Conservation (phyloP, 306 rosid species). For the Inga oerstediana region DNA sequence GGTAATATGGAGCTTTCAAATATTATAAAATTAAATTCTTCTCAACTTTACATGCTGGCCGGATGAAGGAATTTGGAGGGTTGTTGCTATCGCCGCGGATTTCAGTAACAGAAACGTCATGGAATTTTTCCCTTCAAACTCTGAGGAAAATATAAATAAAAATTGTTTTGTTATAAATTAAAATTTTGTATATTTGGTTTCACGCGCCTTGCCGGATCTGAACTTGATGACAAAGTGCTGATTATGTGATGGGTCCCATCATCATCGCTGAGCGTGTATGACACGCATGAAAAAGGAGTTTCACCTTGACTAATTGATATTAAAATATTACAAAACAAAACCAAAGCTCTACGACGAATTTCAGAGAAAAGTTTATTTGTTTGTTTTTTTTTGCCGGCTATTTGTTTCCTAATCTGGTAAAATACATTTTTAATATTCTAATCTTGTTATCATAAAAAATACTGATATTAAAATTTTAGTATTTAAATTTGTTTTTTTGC, state of each 20-base stretch:
- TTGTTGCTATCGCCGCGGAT: conserved; percentile 27
- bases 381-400: no score
- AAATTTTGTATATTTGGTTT: not conserved
- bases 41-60: not conserved
- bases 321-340: no score
- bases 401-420: no score
- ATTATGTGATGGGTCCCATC: conserved; percentile 3
- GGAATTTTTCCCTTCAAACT: not conserved
- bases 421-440: no score
- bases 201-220: conserved; percentile 35
- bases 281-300: conserved; percentile 33
- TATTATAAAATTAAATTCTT: not conserved
- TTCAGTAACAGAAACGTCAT: conserved; percentile 31
- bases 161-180: no score
- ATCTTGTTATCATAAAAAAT: no score
- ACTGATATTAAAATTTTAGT: no score
- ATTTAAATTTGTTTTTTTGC: no score
- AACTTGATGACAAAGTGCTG: not conserved
- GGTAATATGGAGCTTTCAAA: not conserved
- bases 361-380: no score
- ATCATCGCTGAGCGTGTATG: conserved; percentile 14
- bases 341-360: no score
- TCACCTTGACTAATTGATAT: not conserved
- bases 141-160: not conserved
- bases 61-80: conserved; percentile 24